These are phyloP conservation scores for Penicillium sp. DNA, from an alignment of 2,329 filamentous ascomycete species.

Conservation along the genomic window DNA sequence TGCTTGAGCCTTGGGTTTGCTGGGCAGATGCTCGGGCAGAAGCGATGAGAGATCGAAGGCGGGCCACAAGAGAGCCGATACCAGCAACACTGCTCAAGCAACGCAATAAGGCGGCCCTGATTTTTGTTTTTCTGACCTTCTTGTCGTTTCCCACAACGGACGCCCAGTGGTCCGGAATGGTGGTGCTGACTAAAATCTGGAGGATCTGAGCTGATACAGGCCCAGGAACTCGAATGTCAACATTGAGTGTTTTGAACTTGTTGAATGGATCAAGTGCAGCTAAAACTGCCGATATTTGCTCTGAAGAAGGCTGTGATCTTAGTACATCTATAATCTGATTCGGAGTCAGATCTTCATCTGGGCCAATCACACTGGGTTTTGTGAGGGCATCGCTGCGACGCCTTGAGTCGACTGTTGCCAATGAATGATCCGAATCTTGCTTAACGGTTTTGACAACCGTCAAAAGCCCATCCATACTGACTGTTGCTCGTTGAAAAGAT, in stretches of 20 bases:
- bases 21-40: constrained; percentile 23
- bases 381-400: constrained; percentile 6
- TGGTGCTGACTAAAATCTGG: constrained; percentile 70
- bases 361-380: constrained; percentile 10
- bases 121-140: constrained; percentile 14
- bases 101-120: constrained; percentile 52
- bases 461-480: constrained; percentile 40
- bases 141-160: constrained; percentile 46
- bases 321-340: constrained; percentile 38
- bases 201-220: constrained; percentile 73
- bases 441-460: constrained; percentile 41
- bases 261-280: constrained; percentile 37
- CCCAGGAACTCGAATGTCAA: constrained; percentile 63
- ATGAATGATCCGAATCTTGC: constrained; percentile 16
- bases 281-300: constrained; percentile 33
- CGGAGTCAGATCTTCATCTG: constrained; percentile 27
- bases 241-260: constrained; percentile 29
- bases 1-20: constrained; percentile 34
- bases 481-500: constrained; percentile 15
- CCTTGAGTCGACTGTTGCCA: constrained; percentile 16
- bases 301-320: constrained; percentile 39
- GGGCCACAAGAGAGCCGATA: constrained; percentile 72
- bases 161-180: constrained; percentile 80
- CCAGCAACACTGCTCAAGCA: constrained; percentile 74
- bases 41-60: constrained; percentile 61